These are phyloP conservation scores for Funneliformis caledonium DNA, from an alignment of 371 early-diverging fungal species.

Conservation along the genomic window DNA sequence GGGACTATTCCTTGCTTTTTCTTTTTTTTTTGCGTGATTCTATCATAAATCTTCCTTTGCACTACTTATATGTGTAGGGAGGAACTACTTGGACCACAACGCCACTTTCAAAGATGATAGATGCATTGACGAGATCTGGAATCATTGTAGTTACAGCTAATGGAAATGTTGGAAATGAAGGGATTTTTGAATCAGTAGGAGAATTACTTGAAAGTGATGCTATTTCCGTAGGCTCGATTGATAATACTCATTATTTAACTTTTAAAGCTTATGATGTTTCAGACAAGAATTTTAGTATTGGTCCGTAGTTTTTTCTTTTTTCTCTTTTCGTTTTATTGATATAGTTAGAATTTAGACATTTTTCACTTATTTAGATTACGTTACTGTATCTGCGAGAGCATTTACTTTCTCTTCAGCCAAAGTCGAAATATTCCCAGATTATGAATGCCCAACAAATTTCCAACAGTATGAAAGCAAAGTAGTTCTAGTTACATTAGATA, in stretches of 20 bases:
- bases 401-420: neutral
- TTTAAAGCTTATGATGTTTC: constrained; percentile 11
- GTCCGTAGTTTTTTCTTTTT: neutral
- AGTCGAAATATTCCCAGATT: neutral
- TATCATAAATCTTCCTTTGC: neutral
- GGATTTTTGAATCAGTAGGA: constrained; percentile 63
- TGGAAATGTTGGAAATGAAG: constrained; percentile 77
- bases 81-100: constrained; percentile 52
- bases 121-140: constrained; percentile 51
- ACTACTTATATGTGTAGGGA: constrained; percentile 38
- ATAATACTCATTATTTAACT: constrained; percentile 55
- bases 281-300: neutral
- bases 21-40: neutral
- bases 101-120: constrained; percentile 51
- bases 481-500: neutral
- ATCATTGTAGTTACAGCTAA: constrained; percentile 61
- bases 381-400: neutral
- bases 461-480: neutral
- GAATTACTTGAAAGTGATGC: constrained; percentile 67
- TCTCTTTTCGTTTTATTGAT: too few species aligned
- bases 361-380: neutral
- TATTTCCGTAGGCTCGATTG: constrained; percentile 73
- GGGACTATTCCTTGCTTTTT: neutral
- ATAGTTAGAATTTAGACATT: neutral
- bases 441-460: neutral